Base-by-base conservation (phyloP, 208 protist genomes). In the Leishmania tarentolae region DNA sequence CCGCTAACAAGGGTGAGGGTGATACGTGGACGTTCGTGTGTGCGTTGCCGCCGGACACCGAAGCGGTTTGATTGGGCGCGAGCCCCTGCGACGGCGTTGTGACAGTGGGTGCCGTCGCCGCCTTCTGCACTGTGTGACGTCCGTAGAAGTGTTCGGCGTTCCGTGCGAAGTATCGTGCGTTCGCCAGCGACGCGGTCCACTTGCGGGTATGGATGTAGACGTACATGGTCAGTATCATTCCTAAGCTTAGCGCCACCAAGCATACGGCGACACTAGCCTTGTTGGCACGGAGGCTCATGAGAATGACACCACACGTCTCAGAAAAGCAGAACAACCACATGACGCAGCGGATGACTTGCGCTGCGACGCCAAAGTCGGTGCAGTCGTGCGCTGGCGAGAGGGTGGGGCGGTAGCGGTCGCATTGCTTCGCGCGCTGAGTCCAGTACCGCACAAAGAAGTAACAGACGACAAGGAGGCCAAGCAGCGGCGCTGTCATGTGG, bases 401-500 rank as follows among this genome's bases (percentile, higher is more conserved):
- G 3, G 79, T 73, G 0, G 94, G 88, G 0, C 89, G 89, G 80
- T 95, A 94, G 66, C 91, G 87, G 79, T 97, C 94, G 71, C 87
- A 92, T 53, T 96, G 77, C 79, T 87, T 85, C 31, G 86, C 76
- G 15, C 94, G 91, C 85, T 96, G 92, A 11, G 86, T 94, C 63
- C 87, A 78, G 83, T 94, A 96, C 42, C 92, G 86, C 42, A 95
- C 78, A 40, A 94, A 35, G 70, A 96, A 95, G 85, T 93, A 97
- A 13, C 91, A 31, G 31, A 87, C 83, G 40, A 92, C 89, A 69
- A 96, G 88, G 15, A 92, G 75, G 8, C 83, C 79, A 40, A 97
- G 84, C 68, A 96, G 86, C 46, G 94, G 94, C 13, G 86, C 88
- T 35, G 94, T 95, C 91, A 95, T 95, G 84, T 95, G 94, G 75